Percentiles rank a stretch among this genome's conserved stretches.
Evolutionary conservation across 805 yeast species (phyloP).

Genomic region (Candida railenensis): DNA sequence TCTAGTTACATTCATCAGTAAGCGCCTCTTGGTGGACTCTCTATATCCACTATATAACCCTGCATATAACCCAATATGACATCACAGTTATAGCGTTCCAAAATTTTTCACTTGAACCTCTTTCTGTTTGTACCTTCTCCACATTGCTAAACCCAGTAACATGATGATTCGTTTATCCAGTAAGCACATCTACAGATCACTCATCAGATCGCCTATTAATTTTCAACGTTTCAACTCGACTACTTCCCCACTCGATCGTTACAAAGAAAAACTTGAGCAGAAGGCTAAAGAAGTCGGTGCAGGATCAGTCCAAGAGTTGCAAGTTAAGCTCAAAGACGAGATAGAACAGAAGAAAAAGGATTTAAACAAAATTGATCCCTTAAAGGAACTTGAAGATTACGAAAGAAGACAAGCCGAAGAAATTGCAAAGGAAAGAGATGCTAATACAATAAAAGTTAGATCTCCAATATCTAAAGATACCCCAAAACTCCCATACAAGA

Average conservation of each 20-base stretch:
- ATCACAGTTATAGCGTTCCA: neutral
- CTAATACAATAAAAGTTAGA: constrained; percentile 30
- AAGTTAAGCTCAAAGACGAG: constrained; percentile 58
- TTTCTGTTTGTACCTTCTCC: too few relatives aligned
- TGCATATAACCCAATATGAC: neutral
- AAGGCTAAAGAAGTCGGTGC: constrained; percentile 37
- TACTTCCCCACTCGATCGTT: constrained; percentile 10
- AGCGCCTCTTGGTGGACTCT: neutral
- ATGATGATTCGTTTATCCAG: neutral
- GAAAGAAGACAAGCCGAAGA: constrained; percentile 39
- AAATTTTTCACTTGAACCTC: too few relatives aligned
- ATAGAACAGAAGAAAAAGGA: constrained; percentile 56
- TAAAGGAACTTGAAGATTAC: constrained; percentile 61
- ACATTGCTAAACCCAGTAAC: too few relatives aligned
- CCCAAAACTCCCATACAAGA: constrained; percentile 59
- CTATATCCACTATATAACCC: neutral
- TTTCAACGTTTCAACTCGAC: neutral
- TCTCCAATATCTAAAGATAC: constrained; percentile 34
- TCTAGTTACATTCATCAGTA: too few relatives aligned
- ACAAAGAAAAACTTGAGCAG: constrained; percentile 31
- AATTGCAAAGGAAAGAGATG: constrained; percentile 17
- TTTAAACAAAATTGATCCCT: constrained; percentile 64
- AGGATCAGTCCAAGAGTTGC: constrained; percentile 54
- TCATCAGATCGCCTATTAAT: neutral
- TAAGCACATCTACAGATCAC: neutral